phyloP scores from a whole-genome alignment of 1,284 basidiomycete species.

The Marasmius sp. region DNA sequence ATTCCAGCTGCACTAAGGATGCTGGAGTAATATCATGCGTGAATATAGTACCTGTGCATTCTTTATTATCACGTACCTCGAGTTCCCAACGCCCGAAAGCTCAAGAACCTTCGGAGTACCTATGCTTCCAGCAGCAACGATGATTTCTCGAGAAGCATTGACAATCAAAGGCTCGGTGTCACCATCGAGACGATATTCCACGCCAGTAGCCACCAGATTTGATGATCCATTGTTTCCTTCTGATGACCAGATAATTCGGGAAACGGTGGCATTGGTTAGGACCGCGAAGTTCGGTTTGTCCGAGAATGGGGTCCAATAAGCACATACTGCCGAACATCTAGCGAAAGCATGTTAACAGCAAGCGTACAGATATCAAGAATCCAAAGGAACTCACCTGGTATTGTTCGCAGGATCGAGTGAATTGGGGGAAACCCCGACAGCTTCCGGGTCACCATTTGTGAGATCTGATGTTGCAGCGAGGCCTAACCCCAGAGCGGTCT shows the following conservation, averaged over 20 bases:
- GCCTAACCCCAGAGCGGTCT: conserved; percentile 20
- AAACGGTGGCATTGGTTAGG: conserved; percentile 22
- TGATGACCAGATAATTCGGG: conserved; percentile 24
- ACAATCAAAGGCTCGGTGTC: conserved; percentile 8
- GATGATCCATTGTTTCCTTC: background rate
- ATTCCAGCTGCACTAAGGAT: conserved; percentile 23
- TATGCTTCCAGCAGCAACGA: conserved; percentile 28
- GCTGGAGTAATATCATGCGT: conserved; percentile 9
- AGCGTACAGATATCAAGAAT: background rate
- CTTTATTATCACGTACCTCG: conserved; percentile 18
- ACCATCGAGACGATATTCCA: conserved; percentile 15
- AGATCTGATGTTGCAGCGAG: conserved; percentile 24
- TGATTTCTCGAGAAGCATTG: conserved; percentile 20
- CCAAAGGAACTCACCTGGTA: conserved; percentile 20
- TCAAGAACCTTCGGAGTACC: conserved; percentile 31
- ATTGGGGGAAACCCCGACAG: conserved; percentile 27
- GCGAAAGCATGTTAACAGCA: background rate
- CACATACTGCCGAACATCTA: conserved; percentile 23
- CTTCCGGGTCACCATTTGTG: conserved; percentile 23
- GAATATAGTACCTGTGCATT: background rate
- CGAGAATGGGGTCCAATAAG: conserved; percentile 17
- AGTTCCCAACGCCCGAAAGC: conserved; percentile 28
- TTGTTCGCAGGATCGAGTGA: conserved; percentile 28
- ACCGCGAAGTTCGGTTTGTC: conserved; percentile 22
- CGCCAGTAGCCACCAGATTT: conserved; percentile 14